Conservation (phyloP, 2,329 filamentous ascomycete genomes). For the Tolypocladium amazonense region DNA sequence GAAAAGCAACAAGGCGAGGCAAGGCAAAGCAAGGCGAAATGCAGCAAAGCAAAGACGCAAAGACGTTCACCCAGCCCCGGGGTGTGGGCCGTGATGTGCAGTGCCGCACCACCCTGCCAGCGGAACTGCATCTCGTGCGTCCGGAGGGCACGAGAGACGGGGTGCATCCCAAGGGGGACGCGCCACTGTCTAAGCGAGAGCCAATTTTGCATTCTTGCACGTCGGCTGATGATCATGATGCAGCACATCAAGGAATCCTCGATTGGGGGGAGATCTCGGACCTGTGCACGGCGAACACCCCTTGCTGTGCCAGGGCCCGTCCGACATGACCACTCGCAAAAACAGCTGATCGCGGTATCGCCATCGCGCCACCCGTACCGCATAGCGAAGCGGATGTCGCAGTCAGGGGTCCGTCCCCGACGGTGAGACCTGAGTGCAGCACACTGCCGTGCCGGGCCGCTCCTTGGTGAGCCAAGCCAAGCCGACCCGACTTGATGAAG, state of each 20-base stretch:
- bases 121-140: constrained; percentile 1
- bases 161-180: background rate
- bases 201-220: background rate
- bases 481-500: background rate
- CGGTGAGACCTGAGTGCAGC: background rate
- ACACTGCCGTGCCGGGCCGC: background rate
- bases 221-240: background rate
- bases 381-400: background rate
- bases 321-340: background rate
- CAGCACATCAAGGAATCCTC: background rate
- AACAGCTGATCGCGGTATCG: background rate
- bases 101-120: constrained; percentile 1
- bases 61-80: background rate
- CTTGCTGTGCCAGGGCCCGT: background rate
- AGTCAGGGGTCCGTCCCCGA: background rate
- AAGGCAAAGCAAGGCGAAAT: background rate
- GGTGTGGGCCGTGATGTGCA: background rate
- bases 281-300: background rate
- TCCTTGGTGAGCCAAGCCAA: background rate
- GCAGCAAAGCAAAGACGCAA: background rate
- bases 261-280: background rate
- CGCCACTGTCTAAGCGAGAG: background rate
- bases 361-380: background rate
- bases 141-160: background rate
- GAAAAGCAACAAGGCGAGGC: background rate